Base-by-base conservation (phyloP, 139 green algal species). In the Mychonastes homosphaera region DNA sequence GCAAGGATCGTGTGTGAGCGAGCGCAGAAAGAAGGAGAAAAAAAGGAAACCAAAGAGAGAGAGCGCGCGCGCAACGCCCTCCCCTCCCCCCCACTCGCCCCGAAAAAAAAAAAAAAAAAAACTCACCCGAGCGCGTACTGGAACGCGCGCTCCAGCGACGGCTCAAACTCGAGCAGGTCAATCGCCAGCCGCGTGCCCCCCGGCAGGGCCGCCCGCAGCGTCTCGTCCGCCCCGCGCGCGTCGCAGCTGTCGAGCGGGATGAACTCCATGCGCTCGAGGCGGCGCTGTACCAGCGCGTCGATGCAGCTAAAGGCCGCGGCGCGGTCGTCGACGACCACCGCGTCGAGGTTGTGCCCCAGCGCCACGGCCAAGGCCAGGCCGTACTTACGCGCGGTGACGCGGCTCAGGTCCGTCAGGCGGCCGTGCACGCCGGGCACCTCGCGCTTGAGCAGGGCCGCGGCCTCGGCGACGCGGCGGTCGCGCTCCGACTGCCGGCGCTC, bases 281-380 rank as follows among this genome's bases (percentile, higher is more conserved):
- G 6, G 24, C 24, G 19, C 1, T 24, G 30, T 10, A 40, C n/a
- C 43, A 87, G 74, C 33, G 58, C 58, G 35, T 74, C 63, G 40
- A 96, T 90, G 69, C 84, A 92, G 10, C 76, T 56, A 46, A 85
- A 84, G 19, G 75, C 90, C 12, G 79, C 84, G 15, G 64, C 68
- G 43, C 79, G 73, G 44, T 75, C 83, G 30, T 95, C 83, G 33
- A 95, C 84, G 21, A 97, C 72, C 35, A 99, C 72, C 8, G 71
- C 77, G 74, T 99, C 92, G 64, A 96, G 82, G 55, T 96, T 67
- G 4, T 64, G 68, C 58, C 46, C 34, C 58, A 65, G 34, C 28
- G 78, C 83, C 46, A 95, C 85, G 7, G 82, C 71, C 48, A 97
- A 59, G 4, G 91, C 92, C 53, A 95, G 53, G 53, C 89, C 80